These are phyloP conservation scores for Cyclostephanos invisitatus DNA, from an alignment of 108 stramenopile species.

Conservation along the genomic window DNA sequence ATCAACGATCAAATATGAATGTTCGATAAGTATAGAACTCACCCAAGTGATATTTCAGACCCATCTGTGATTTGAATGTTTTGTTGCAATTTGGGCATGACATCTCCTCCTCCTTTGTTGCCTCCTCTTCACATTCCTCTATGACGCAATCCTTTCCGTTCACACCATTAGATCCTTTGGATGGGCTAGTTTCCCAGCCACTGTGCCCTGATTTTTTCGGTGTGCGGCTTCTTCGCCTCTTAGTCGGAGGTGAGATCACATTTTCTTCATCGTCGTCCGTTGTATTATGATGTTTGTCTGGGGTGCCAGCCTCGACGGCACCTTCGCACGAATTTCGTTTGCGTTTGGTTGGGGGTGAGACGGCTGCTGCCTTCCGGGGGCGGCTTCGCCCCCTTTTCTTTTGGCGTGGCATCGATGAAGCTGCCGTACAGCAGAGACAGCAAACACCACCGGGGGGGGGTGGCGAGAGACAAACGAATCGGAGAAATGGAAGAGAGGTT, in stretches of 20 bases:
- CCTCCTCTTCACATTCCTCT: not conserved
- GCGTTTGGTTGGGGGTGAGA: not conserved
- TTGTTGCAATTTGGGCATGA: conserved; percentile 16
- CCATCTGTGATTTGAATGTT: conserved; percentile 12
- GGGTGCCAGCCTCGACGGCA: not conserved
- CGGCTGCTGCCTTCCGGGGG: not conserved
- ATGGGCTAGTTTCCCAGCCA: not conserved
- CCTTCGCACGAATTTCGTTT: too few species aligned
- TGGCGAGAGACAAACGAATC: too few species aligned
- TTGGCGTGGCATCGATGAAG: not conserved
- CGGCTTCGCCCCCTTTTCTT: not conserved
- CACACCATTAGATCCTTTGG: not conserved
- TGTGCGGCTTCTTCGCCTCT: too few species aligned
- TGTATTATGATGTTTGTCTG: not conserved
- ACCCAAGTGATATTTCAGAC: conserved; percentile 21
- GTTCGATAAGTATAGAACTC: not conserved
- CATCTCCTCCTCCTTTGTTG: not conserved
- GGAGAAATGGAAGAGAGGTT: too few species aligned
- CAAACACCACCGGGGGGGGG: too few species aligned
- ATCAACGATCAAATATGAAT: not conserved
- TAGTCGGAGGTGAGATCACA: too few species aligned
- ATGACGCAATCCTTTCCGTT: not conserved
- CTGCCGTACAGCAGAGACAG: not conserved
- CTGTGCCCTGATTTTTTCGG: not conserved
- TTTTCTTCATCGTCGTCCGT: too few species aligned